Evolutionary conservation across 768 basidiomycete species (phyloP).

Genomic region (Mycena floridula): DNA sequence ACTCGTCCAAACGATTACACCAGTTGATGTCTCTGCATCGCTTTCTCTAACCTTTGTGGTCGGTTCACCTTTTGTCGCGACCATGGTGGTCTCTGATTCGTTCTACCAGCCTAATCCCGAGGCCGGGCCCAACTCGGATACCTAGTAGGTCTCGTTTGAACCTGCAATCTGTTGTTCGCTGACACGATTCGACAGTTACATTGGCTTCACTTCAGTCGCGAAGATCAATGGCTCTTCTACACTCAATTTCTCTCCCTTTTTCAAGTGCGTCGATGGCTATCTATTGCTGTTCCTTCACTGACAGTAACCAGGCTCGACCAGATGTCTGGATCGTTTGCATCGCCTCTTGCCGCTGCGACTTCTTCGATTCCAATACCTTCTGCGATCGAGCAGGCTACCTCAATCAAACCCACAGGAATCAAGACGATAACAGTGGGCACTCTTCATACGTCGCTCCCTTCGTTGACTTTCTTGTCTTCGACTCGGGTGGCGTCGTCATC

Average conservation of each 20-base stretch:
- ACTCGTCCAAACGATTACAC: constrained; percentile 50
- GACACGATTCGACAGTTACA: constrained; percentile 39
- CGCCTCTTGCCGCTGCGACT: constrained; percentile 44
- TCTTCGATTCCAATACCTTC: constrained; percentile 34
- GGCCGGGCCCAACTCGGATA: constrained; percentile 50
- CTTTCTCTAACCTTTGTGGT: constrained; percentile 55
- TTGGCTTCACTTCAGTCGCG: constrained; percentile 45
- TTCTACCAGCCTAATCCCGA: constrained; percentile 41
- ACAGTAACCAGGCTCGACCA: constrained; percentile 36
- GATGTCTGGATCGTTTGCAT: constrained; percentile 55
- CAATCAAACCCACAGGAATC: constrained; percentile 27
- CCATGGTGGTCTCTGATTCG: background rate
- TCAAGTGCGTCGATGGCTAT: constrained; percentile 35
- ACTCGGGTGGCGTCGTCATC: background rate
- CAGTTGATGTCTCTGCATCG: constrained; percentile 44
- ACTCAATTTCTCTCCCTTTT: constrained; percentile 44
- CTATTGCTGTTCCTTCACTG: background rate
- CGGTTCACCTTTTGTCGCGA: constrained; percentile 10
- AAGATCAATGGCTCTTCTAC: constrained; percentile 28
- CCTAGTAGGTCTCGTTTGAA: constrained; percentile 42
- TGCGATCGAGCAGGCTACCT: constrained; percentile 30
- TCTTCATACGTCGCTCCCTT: constrained; percentile 18
- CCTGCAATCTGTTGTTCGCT: background rate
- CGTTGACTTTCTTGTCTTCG: constrained; percentile 11
- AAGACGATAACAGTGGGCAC: constrained; percentile 32